Conservation (phyloP, 75 land plant species). For the Azolla pinnata region DNA sequence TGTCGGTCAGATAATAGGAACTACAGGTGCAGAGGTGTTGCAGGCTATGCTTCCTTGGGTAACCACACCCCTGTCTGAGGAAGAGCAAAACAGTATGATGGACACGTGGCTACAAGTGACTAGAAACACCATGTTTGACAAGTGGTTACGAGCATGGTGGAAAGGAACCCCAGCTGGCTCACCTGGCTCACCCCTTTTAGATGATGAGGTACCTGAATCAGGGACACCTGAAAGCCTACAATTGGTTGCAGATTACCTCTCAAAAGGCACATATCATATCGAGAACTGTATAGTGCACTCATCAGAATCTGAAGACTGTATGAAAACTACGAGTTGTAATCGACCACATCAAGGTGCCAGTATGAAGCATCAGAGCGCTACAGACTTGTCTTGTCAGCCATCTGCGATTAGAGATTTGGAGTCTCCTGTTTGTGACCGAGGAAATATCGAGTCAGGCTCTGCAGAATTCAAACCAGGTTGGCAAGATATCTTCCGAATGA, state of each 20-base stretch:
- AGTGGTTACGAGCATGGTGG: constrained; percentile 79
- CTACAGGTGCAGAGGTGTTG: constrained; percentile 61
- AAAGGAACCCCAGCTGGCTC: constrained; percentile 27
- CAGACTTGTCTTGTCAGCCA: not conserved
- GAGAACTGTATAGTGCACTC: not conserved
- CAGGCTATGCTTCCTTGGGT: constrained; percentile 81
- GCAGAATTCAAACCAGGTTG: constrained; percentile 34
- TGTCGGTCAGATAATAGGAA: constrained; percentile 53
- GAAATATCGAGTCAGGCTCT: constrained; percentile 9
- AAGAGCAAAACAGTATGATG: constrained; percentile 50
- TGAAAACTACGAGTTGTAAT: no score
- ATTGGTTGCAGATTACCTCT: constrained; percentile 39
- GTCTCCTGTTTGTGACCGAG: not conserved
- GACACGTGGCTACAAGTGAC: constrained; percentile 51
- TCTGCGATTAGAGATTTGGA: no score
- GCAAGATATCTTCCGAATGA: constrained; percentile 44
- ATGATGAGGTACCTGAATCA: constrained; percentile 26
- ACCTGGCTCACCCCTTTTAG: constrained; percentile 10
- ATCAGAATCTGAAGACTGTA: not conserved
- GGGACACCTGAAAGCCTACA: constrained; percentile 41
- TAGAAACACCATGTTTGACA: constrained; percentile 60
- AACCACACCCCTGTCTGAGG: constrained; percentile 46
- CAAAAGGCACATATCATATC: constrained; percentile 4
- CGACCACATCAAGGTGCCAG: no score
- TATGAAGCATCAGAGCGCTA: no score